These are phyloP conservation scores for Wickerhamiella bombiphila DNA, from an alignment of 805 yeast genomes.

Conservation along the genomic window DNA sequence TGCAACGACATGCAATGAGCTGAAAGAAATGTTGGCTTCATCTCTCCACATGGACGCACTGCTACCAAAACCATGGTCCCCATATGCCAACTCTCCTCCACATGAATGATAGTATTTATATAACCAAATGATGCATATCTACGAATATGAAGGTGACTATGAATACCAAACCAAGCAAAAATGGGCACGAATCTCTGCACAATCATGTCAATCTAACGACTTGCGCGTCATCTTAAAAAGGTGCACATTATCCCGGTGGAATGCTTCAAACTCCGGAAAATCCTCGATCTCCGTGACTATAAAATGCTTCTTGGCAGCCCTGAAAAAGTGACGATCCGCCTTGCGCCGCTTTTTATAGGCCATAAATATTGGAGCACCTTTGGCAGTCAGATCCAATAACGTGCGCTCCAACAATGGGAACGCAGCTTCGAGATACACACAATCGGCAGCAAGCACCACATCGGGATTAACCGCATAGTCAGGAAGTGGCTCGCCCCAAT, in stretches of 20 bases:
- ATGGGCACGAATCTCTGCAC: background rate
- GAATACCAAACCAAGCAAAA: background rate
- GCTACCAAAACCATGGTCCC: too few species aligned
- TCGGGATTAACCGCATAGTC: slow-evolving; percentile 26
- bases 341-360: slow-evolving; percentile 41
- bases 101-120: too few species aligned
- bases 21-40: too few species aligned
- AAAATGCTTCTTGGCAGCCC: slow-evolving; percentile 22
- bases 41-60: too few species aligned
- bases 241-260: slow-evolving; percentile 28
- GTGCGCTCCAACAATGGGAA: slow-evolving; percentile 39
- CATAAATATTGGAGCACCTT: slow-evolving; percentile 34
- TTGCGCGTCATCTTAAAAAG: slow-evolving; percentile 26
- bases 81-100: too few species aligned
- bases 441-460: slow-evolving; percentile 43
- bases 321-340: slow-evolving; percentile 28
- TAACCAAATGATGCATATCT: too few species aligned
- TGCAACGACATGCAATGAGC: too few species aligned
- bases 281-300: slow-evolving; percentile 20
- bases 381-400: slow-evolving; percentile 29
- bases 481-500: slow-evolving; percentile 34
- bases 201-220: background rate
- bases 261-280: slow-evolving; percentile 20
- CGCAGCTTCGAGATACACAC: slow-evolving; percentile 41
- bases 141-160: background rate